A percentile compares a stretch with the other conserved stretches of the same genome.
Evolutionary conservation across 2,329 filamentous ascomycete genomes (phyloP).

Genomic region (Beauveria sp.): DNA sequence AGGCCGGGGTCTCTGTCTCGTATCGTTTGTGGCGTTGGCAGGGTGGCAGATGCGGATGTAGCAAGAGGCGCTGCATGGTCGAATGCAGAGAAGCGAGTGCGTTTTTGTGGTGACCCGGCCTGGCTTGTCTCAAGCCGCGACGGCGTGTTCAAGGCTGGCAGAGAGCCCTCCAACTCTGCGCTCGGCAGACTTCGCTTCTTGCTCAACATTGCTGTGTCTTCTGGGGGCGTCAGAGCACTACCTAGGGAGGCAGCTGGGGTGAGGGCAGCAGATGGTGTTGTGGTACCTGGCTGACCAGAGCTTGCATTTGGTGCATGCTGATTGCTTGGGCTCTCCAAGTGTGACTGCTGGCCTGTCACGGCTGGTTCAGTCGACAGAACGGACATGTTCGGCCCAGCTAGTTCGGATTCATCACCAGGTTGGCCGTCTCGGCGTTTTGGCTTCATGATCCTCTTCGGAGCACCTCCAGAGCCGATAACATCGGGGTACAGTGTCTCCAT

Average conservation of each 20-base stretch:
- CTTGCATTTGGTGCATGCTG: not conserved
- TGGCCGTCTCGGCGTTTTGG: conserved; percentile 42
- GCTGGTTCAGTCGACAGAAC: conserved; percentile 28
- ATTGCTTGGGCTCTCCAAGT: not conserved
- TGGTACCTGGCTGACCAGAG: not conserved
- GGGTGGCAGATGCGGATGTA: not conserved
- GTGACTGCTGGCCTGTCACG: not conserved
- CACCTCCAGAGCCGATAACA: conserved; percentile 51
- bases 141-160: not conserved
- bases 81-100: not conserved
- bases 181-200: conserved; percentile 34
- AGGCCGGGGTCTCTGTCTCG: not conserved
- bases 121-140: not conserved
- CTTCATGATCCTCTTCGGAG: conserved; percentile 52
- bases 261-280: not conserved
- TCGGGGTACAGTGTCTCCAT: conserved; percentile 55
- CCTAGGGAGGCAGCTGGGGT: conserved; percentile 10
- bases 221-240: conserved; percentile 47
- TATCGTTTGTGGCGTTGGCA: not conserved
- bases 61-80: not conserved
- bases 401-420: conserved; percentile 38
- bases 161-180: conserved; percentile 10
- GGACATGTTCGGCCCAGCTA: conserved; percentile 40
- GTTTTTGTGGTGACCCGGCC: conserved; percentile 5
- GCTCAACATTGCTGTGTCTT: conserved; percentile 38